A percentile compares a stretch with the other conserved stretches of the same genome.
Conservation (phyloP, 768 basidiomycete genomes). For the Fibroporia radiculosa region DNA sequence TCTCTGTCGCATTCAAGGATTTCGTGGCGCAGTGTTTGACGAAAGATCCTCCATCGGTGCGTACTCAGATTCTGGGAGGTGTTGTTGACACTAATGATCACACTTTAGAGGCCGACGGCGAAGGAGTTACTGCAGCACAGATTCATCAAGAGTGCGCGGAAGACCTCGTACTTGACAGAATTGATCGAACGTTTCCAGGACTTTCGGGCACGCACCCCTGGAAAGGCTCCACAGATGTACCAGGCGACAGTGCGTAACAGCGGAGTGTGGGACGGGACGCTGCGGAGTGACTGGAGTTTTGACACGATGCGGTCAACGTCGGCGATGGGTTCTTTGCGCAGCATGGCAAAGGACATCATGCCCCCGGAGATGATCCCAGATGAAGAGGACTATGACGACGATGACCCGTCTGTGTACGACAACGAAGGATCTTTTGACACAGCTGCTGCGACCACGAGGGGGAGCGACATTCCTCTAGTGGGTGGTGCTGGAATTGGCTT, state of each 20-base stretch:
- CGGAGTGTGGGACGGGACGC: slow-evolving; percentile 68
- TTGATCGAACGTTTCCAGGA: slow-evolving; percentile 85
- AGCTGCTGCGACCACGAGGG: slow-evolving; percentile 48
- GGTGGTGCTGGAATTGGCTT: slow-evolving; percentile 19
- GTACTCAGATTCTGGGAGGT: slow-evolving; percentile 18
- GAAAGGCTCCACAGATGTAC: slow-evolving; percentile 39
- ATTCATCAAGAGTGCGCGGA: slow-evolving; percentile 81
- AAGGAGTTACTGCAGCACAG: slow-evolving; percentile 90
- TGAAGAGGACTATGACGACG: slow-evolving; percentile 36
- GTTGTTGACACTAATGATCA: slow-evolving; percentile 6
- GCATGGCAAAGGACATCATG: slow-evolving; percentile 62
- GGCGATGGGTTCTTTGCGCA: slow-evolving; percentile 72
- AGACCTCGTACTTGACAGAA: slow-evolving; percentile 78
- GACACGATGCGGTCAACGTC: slow-evolving; percentile 71
- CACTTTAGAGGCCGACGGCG: slow-evolving; percentile 72
- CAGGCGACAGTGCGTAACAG: slow-evolving; percentile 53
- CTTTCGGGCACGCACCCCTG: slow-evolving; percentile 54
- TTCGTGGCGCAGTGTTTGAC: slow-evolving; percentile 87
- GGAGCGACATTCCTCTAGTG: slow-evolving; percentile 38
- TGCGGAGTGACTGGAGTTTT: slow-evolving; percentile 94
- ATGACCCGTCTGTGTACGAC: slow-evolving; percentile 28
- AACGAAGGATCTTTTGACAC: slow-evolving; percentile 49
- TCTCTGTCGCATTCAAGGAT: slow-evolving; percentile 84
- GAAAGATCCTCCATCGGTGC: slow-evolving; percentile 79
- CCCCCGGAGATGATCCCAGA: slow-evolving; percentile 45